phyloP scores from a whole-genome alignment of 192 early-diverging fungal genomes.

The Spinellus fusiger region DNA sequence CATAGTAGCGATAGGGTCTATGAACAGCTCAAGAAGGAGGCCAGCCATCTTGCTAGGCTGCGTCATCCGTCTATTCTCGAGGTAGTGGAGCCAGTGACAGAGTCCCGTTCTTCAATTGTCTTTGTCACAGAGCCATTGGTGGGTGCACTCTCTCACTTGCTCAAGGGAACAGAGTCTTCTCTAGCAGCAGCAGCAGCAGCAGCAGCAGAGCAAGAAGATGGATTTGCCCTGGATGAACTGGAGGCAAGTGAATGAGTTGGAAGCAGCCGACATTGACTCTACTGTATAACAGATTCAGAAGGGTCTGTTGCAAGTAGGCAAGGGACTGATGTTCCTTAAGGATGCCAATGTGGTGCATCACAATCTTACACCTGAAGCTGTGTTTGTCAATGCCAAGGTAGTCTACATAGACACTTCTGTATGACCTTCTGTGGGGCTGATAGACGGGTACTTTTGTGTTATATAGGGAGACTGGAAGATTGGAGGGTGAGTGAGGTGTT shows the following conservation, averaged over 20 bases:
- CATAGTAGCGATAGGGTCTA: slow-evolving; percentile 46
- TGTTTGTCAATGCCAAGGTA: slow-evolving; percentile 71
- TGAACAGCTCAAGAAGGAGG: slow-evolving; percentile 57
- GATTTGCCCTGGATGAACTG: slow-evolving; percentile 70
- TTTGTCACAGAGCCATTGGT: slow-evolving; percentile 77
- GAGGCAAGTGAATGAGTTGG: slow-evolving; percentile 37
- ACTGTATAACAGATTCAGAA: slow-evolving; percentile 55
- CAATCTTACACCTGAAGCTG: slow-evolving; percentile 62
- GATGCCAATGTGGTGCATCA: slow-evolving; percentile 72
- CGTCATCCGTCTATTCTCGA: slow-evolving; percentile 76
- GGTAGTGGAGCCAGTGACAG: slow-evolving; percentile 68
- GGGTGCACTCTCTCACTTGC: slow-evolving; percentile 55
- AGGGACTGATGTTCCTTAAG: slow-evolving; percentile 74
- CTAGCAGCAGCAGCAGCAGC: no score
- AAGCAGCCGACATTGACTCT: not conserved
- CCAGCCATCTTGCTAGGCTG: slow-evolving; percentile 59
- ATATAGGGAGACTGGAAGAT: slow-evolving; percentile 73
- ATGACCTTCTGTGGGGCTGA: not conserved
- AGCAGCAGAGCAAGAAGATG: slow-evolving; percentile 20
- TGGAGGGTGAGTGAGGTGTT: slow-evolving; percentile 45
- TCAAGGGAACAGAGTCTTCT: slow-evolving; percentile 45
- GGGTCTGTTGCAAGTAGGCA: slow-evolving; percentile 66
- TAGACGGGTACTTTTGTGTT: not conserved
- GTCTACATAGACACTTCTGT: slow-evolving; percentile 16
- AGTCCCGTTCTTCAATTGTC: slow-evolving; percentile 55